Conservation (phyloP, 768 basidiomycete genomes). For the Panellus pusillus region DNA sequence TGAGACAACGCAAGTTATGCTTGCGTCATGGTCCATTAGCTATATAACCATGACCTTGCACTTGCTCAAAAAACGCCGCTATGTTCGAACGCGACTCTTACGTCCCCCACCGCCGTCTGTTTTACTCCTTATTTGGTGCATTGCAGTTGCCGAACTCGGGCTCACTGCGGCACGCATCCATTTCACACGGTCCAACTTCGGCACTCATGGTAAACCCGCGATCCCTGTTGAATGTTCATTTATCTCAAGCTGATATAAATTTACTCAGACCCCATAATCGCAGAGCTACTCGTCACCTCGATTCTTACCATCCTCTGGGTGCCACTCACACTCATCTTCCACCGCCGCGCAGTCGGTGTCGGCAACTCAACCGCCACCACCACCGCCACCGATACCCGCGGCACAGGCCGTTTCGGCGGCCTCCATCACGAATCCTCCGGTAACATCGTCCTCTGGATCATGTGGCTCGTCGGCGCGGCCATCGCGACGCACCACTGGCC, state of each 20-base stretch:
- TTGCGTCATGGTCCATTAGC: too few species aligned
- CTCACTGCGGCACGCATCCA: neutral
- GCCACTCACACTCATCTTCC: slow-evolving; percentile 22
- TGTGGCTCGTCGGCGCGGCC: slow-evolving; percentile 49
- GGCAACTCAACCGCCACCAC: too few species aligned
- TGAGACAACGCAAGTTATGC: too few species aligned
- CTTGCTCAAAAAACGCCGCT: too few species aligned
- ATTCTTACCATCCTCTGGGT: slow-evolving; percentile 45
- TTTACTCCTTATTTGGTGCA: neutral
- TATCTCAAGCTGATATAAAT: too few species aligned
- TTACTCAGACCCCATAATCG: slow-evolving; percentile 42
- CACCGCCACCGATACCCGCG: too few species aligned
- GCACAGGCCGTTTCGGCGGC: neutral
- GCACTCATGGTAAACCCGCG: neutral
- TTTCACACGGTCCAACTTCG: neutral
- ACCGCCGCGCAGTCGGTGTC: slow-evolving; percentile 29
- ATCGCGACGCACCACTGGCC: slow-evolving; percentile 33
- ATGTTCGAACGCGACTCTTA: neutral
- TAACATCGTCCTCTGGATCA: slow-evolving; percentile 42
- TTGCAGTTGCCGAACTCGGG: neutral
- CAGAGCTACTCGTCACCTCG: slow-evolving; percentile 45
- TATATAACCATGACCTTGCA: too few species aligned
- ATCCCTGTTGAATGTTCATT: too few species aligned
- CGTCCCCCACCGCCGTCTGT: neutral
- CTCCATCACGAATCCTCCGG: slow-evolving; percentile 34